Percentiles rank a stretch among this genome's conserved stretches.
Conservation (phyloP, 2,329 filamentous ascomycete species). For the Colletotrichum acutatum region DNA sequence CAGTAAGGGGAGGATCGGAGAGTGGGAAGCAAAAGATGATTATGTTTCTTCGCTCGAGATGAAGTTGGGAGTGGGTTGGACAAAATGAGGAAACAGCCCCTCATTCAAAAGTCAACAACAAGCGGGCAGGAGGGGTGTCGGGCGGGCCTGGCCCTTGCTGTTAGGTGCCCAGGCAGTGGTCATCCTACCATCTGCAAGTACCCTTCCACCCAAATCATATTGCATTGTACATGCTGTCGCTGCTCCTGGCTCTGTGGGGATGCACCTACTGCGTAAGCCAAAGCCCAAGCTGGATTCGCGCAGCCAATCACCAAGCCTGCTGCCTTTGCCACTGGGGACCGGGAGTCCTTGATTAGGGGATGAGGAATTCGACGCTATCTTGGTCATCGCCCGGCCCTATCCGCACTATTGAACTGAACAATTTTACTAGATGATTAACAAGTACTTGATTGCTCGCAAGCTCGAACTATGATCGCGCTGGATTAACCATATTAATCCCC, state of each 20-base stretch:
- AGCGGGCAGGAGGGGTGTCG: constrained; percentile 36
- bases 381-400: constrained; percentile 18
- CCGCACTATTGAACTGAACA: constrained; percentile 10
- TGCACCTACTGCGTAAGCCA: constrained; percentile 8
- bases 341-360: constrained; percentile 19
- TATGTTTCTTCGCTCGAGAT: constrained; percentile 30
- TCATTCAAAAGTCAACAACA: constrained; percentile 38
- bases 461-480: no score
- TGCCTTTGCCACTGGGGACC: constrained; percentile 24
- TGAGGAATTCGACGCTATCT: constrained; percentile 14
- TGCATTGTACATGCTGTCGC: constrained; percentile 1
- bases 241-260: constrained; percentile 17
- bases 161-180: constrained; percentile 30
- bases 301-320: constrained; percentile 26
- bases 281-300: constrained; percentile 27
- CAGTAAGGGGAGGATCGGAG: constrained; percentile 16
- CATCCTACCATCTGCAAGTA: constrained; percentile 22
- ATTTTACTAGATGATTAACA: background rate
- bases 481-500: background rate
- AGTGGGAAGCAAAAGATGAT: constrained; percentile 33
- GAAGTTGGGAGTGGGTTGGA: constrained; percentile 36
- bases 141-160: constrained; percentile 35
- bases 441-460: background rate
- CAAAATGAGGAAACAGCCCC: constrained; percentile 37
- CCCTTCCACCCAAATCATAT: background rate